These are phyloP conservation scores for Plasmodium vinckei DNA, from an alignment of 169 alveolate genomes.

Conservation along the genomic window DNA sequence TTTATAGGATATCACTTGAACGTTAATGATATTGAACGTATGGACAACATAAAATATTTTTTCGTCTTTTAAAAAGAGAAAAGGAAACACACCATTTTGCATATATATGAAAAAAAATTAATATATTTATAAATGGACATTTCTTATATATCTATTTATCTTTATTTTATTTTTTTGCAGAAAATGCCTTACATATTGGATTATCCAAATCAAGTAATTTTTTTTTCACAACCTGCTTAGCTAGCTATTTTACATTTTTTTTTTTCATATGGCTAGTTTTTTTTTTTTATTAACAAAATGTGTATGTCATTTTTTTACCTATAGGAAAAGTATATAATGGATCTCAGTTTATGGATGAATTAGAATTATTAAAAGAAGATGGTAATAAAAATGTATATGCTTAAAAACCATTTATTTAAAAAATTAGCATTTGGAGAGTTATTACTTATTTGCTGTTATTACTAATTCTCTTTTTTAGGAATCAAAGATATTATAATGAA, in stretches of 20 bases:
- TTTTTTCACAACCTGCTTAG: slow-evolving; percentile 6
- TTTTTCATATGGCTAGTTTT: not conserved
- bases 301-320: not conserved
- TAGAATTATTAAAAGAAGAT: slow-evolving; percentile 24
- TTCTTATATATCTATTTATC: not conserved
- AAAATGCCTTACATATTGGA: slow-evolving; percentile 35
- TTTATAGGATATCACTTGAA: slow-evolving; percentile 50
- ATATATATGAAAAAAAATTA: too few species aligned
- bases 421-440: too few species aligned
- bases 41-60: not conserved
- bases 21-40: slow-evolving; percentile 31
- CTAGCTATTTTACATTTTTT: not conserved
- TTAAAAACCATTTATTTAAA: not conserved
- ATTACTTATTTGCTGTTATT: not conserved
- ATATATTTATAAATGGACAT: slow-evolving; percentile 2
- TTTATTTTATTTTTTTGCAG: slow-evolving; percentile 4
- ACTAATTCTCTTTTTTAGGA: slow-evolving; percentile 13
- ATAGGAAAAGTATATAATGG: slow-evolving; percentile 64
- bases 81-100: too few species aligned
- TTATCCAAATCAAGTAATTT: slow-evolving; percentile 41
- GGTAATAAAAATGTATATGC: slow-evolving; percentile 10
- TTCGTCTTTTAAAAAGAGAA: too few species aligned
- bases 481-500: slow-evolving; percentile 28
- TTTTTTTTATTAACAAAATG: not conserved
- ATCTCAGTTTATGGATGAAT: slow-evolving; percentile 27